A percentile compares a stretch with the other conserved stretches of the same genome.
These are phyloP conservation scores for Candida ponderosae DNA, from an alignment of 805 yeast genomes.

Conservation along the genomic window DNA sequence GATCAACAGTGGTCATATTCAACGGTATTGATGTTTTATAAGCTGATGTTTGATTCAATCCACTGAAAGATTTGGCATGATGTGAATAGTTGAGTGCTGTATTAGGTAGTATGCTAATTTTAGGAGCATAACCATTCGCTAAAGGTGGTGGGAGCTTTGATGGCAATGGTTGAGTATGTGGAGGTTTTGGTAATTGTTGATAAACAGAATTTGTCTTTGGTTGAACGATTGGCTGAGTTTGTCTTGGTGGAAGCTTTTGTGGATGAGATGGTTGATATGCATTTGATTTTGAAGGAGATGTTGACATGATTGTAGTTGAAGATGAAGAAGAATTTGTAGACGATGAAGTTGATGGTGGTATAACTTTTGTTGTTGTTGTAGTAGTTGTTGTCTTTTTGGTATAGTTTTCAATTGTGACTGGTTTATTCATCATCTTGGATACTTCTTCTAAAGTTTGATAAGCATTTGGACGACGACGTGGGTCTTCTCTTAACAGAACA, in stretches of 20 bases:
- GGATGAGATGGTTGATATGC: not conserved
- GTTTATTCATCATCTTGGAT: slow-evolving; percentile 48
- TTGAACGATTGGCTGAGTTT: too few relatives aligned
- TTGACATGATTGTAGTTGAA: not conserved
- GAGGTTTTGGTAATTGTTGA: not conserved
- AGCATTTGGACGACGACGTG: slow-evolving; percentile 65
- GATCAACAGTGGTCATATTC: too few relatives aligned
- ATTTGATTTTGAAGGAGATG: not conserved
- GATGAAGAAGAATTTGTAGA: not conserved
- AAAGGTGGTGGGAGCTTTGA: slow-evolving; percentile 2
- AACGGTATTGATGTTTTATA: not conserved
- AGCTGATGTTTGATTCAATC: not conserved
- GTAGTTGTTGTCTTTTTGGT: slow-evolving; percentile 21
- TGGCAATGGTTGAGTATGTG: not conserved
- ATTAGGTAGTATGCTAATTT: not conserved
- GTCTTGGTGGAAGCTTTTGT: not conserved
- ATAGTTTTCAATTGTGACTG: slow-evolving; percentile 32
- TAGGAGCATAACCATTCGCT: too few relatives aligned
- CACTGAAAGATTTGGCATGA: not conserved
- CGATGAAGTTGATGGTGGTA: too few relatives aligned
- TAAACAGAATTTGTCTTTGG: not conserved
- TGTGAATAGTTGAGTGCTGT: not conserved
- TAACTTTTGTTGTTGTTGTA: not conserved
- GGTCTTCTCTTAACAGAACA: slow-evolving; percentile 56
- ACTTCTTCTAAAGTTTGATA: slow-evolving; percentile 65